Percentiles rank a stretch among this genome's conserved stretches.
These are phyloP conservation scores for Penicillium diatomitis DNA, from an alignment of 495 filamentous ascomycete species.

Conservation along the genomic window DNA sequence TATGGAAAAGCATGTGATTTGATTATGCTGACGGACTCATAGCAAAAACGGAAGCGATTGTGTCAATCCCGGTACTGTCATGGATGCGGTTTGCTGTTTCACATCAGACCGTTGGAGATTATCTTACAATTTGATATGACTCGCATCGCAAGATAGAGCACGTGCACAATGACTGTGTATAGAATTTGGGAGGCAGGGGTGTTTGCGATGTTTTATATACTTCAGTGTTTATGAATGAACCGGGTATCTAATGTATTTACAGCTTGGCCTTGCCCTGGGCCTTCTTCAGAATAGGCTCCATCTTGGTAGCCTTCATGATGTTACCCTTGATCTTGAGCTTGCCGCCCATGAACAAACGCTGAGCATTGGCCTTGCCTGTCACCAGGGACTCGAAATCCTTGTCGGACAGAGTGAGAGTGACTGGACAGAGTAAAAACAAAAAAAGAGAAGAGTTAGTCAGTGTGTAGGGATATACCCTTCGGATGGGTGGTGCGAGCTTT, in stretches of 20 bases:
- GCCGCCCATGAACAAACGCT: conserved; percentile 91
- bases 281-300: conserved; percentile 89
- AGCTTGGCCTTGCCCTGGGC: conserved; percentile 80
- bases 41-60: too few relatives aligned
- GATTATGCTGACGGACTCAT: too few relatives aligned
- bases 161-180: too few relatives aligned
- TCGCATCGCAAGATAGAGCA: not conserved
- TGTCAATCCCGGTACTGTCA: too few relatives aligned
- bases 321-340: conserved; percentile 98
- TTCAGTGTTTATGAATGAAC: too few relatives aligned
- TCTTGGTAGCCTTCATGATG: conserved; percentile 98
- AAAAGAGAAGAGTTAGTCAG: not conserved
- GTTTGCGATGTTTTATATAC: too few relatives aligned
- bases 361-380: conserved; percentile 83
- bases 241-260: conserved; percentile 42
- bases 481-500: not conserved
- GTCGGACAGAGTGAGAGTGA: conserved; percentile 77
- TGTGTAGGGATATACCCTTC: not conserved
- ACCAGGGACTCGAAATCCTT: conserved; percentile 77
- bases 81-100: too few relatives aligned
- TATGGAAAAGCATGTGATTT: too few relatives aligned
- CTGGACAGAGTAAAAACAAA: conserved; percentile 28
- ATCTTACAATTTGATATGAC: too few relatives aligned
- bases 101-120: too few relatives aligned
- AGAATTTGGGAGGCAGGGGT: too few relatives aligned